phyloP scores from a whole-genome alignment of 352 stramenopile genomes.

The Pythium brachiatum region DNA sequence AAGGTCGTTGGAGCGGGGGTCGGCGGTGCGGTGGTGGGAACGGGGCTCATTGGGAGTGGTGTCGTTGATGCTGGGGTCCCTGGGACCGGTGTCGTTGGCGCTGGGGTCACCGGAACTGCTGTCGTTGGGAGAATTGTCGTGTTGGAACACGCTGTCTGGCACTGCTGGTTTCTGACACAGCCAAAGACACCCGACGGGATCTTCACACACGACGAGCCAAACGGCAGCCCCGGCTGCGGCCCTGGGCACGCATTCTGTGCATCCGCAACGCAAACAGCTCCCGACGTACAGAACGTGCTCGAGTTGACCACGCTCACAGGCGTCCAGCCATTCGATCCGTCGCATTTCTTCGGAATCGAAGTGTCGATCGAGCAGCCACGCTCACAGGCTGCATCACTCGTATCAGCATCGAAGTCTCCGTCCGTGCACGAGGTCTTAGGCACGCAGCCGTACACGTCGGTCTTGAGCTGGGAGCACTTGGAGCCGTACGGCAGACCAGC shows the following conservation, averaged over 20 bases:
- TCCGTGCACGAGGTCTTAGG: slow-evolving; percentile 20
- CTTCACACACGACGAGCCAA: slow-evolving; percentile 18
- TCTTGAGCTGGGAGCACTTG: slow-evolving; percentile 19
- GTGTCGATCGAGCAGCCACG: slow-evolving; percentile 11
- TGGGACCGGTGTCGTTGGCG: background rate
- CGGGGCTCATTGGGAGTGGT: background rate
- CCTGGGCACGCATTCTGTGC: slow-evolving; percentile 7
- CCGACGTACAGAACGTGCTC: slow-evolving; percentile 10
- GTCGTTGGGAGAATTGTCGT: background rate
- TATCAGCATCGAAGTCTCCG: background rate
- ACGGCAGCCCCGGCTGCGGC: slow-evolving; percentile 17
- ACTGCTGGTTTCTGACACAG: slow-evolving; percentile 19
- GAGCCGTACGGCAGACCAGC: slow-evolving; percentile 21
- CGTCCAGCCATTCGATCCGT: slow-evolving; percentile 16
- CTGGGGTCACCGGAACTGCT: background rate
- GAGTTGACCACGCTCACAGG: slow-evolving; percentile 13
- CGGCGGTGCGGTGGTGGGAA: no score
- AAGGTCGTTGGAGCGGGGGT: no score
- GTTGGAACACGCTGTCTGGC: slow-evolving; percentile 4
- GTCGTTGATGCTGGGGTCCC: background rate
- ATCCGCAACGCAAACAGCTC: slow-evolving; percentile 9
- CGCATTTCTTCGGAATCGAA: slow-evolving; percentile 8
- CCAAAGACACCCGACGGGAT: slow-evolving; percentile 19
- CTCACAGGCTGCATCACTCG: slow-evolving; percentile 3
- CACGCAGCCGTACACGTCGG: slow-evolving; percentile 24